Percentiles rank a stretch among this genome's conserved stretches.
These are phyloP conservation scores for Hydnomerulius pinastri DNA, from an alignment of 768 basidiomycete species.

Conservation along the genomic window DNA sequence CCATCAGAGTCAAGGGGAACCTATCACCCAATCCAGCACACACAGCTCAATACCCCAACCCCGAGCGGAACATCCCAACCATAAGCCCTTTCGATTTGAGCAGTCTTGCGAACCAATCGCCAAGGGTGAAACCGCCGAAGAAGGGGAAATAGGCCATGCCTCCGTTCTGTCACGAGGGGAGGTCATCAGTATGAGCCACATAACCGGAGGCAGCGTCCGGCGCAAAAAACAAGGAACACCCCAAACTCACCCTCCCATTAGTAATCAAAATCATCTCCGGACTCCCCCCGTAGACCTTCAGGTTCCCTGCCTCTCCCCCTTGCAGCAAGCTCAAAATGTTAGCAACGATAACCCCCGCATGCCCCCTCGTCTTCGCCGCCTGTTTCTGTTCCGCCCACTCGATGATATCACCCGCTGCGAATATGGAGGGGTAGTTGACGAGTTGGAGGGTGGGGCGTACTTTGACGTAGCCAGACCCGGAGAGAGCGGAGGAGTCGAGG, in stretches of 20 bases:
- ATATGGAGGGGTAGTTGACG: slow-evolving; percentile 49
- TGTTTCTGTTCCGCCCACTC: slow-evolving; percentile 68
- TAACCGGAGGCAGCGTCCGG: no score
- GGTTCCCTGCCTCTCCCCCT: slow-evolving; percentile 37
- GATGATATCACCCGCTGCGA: slow-evolving; percentile 67
- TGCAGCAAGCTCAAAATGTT: slow-evolving; percentile 51
- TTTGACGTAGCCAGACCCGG: slow-evolving; percentile 46
- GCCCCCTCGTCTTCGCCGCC: slow-evolving; percentile 45
- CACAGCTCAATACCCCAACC: slow-evolving; percentile 25
- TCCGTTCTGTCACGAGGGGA: slow-evolving; percentile 38
- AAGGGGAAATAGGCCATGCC: slow-evolving; percentile 41
- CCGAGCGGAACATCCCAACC: slow-evolving; percentile 28
- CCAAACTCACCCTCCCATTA: slow-evolving; percentile 49
- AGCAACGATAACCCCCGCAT: slow-evolving; percentile 44
- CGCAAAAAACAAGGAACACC: not conserved
- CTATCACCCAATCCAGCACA: no score
- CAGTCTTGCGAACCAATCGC: slow-evolving; percentile 41
- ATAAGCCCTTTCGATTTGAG: slow-evolving; percentile 41
- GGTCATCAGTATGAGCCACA: no score
- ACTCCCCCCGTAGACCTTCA: slow-evolving; percentile 46
- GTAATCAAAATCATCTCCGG: slow-evolving; percentile 56
- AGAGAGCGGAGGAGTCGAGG: slow-evolving; percentile 40
- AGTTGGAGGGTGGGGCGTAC: slow-evolving; percentile 62
- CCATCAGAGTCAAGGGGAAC: not conserved
- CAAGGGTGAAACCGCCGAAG: slow-evolving; percentile 47